Evolutionary conservation across 106 monocot genomes (phyloP), one percentile per base, ranked within the genome.

Genomic region (Iris macrosiphon): DNA sequence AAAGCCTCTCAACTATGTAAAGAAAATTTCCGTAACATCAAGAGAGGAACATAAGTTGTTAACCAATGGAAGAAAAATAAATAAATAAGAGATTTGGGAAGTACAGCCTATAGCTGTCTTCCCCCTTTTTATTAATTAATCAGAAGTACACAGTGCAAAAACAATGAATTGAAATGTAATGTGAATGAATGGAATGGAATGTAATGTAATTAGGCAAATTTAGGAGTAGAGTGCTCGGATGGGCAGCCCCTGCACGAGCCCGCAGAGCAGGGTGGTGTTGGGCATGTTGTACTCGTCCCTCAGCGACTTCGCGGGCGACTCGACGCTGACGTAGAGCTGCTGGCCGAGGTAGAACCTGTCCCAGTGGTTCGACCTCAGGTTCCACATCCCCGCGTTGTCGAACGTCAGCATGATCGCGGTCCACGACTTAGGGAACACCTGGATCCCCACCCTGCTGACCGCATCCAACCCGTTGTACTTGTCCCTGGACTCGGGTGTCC

Each of bases 261-360:
- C 78, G 28, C 78, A 79, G 20, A 56, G 78, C 31, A 79, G n/a
- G 7, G 58, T 25, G 6, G 49, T 67, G 0, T 29, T 28, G 0
- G 67, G 68, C 62, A 79, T 38, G 63, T 67, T 59, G 58, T 79
- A 79, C 58, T 79, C 78, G 39, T 79, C 78, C 34, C 78, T 62
- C 23, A 79, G 57, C 57, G 78, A 79, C 43, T 63, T 24, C 31
- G 55, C 73, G 21, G 72, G 72, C 22, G 72, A 73, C 29, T 44
- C 12, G 30, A 88, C 88, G 39, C 88, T 88, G 52, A 82, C 15
- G 71, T 88, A 88, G 47, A 88, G 56, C 72, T 88, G 82, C 59
- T 82, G 79, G 1, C 88, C 88, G 1, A 88, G 72, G 47, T 79
- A 64, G 15, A 44, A 33, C 43, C 68, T 62, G 26, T 79, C 78